Percentiles rank a stretch among this genome's conserved stretches.
Evolutionary conservation across 2,329 filamentous ascomycete species (phyloP).

Genomic region (Epichloe uncinata): DNA sequence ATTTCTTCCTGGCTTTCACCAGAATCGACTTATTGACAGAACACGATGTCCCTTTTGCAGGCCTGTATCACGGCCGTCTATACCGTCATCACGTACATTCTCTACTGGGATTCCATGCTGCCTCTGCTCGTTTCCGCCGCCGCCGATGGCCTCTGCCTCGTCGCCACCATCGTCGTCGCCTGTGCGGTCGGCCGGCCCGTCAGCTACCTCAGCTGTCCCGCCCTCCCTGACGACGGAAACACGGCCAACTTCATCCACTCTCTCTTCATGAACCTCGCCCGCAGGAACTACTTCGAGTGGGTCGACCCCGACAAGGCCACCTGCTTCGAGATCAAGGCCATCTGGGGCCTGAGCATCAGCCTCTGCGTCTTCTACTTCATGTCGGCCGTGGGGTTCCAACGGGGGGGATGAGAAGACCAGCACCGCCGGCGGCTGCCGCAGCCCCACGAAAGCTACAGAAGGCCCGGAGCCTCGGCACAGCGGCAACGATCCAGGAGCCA

Average conservation of each 20-base stretch:
- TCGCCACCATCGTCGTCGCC: constrained; percentile 66
- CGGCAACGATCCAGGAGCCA: constrained; percentile 19
- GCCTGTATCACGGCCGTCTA: constrained; percentile 69
- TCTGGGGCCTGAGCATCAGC: constrained; percentile 76
- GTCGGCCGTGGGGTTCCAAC: constrained; percentile 33
- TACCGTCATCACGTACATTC: constrained; percentile 65
- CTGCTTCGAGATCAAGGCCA: constrained; percentile 73
- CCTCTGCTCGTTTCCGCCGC: constrained; percentile 56
- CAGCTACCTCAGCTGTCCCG: constrained; percentile 60
- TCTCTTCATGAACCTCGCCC: constrained; percentile 25
- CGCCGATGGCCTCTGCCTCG: constrained; percentile 55
- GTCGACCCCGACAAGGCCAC: constrained; percentile 43
- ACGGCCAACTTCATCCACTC: constrained; percentile 32
- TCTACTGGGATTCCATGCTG: constrained; percentile 64
- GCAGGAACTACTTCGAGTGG: constrained; percentile 27
- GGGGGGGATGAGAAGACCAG: constrained; percentile 5
- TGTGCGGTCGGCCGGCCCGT: constrained; percentile 69
- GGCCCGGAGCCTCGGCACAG: constrained; percentile 24
- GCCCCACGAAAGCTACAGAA: constrained; percentile 11
- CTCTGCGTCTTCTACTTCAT: constrained; percentile 60
- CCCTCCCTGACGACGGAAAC: constrained; percentile 28
- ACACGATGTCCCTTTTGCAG: constrained; percentile 30
- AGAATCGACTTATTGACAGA: no score
- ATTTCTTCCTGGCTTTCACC: not conserved
- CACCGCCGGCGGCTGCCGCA: no score